Percentiles rank a stretch among this genome's conserved stretches.
phyloP scores from a whole-genome alignment of 2,329 filamentous ascomycete genomes.

The Tolypocladium paradoxum region DNA sequence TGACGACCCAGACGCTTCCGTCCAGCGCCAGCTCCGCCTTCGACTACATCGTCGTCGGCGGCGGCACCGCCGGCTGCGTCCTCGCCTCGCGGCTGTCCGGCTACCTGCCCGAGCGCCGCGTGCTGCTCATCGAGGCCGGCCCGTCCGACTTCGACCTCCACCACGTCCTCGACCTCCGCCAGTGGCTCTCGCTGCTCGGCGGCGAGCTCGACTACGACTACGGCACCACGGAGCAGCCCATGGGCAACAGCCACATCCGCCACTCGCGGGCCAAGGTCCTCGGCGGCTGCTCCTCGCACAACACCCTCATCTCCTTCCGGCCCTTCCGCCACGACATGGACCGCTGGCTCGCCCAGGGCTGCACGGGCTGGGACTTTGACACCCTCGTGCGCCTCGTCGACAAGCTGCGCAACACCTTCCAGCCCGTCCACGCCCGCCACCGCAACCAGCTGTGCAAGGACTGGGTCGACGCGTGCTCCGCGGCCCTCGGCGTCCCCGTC shows the following conservation, averaged over 20 bases:
- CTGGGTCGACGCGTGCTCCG: constrained; percentile 74
- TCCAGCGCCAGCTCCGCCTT: constrained; percentile 54
- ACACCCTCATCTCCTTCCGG: constrained; percentile 86
- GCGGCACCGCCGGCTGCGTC: constrained; percentile 79
- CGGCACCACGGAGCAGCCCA: constrained; percentile 79
- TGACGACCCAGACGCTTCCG: constrained; percentile 60
- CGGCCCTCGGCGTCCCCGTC: constrained; percentile 68
- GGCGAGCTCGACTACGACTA: constrained; percentile 90
- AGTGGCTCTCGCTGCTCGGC: constrained; percentile 77
- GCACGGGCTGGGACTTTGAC: constrained; percentile 77
- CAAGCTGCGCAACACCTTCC: constrained; percentile 80
- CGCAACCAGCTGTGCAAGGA: constrained; percentile 86
- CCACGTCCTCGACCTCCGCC: constrained; percentile 72
- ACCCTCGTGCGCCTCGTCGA: constrained; percentile 73
- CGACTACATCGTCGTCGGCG: constrained; percentile 79
- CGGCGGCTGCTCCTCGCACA: constrained; percentile 87
- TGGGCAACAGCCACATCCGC: constrained; percentile 82
- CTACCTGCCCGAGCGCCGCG: constrained; percentile 71
- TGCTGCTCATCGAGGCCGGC: constrained; percentile 78
- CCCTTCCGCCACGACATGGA: constrained; percentile 83
- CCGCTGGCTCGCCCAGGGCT: constrained; percentile 73
- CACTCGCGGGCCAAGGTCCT: constrained; percentile 89
- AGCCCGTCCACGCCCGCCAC: constrained; percentile 76
- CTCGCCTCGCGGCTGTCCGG: constrained; percentile 69
- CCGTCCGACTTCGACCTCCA: constrained; percentile 85